Evolutionary conservation across 352 stramenopile genomes (phyloP), one percentile per base, ranked within the genome.

Genomic region (Phytophthora agathidicida): DNA sequence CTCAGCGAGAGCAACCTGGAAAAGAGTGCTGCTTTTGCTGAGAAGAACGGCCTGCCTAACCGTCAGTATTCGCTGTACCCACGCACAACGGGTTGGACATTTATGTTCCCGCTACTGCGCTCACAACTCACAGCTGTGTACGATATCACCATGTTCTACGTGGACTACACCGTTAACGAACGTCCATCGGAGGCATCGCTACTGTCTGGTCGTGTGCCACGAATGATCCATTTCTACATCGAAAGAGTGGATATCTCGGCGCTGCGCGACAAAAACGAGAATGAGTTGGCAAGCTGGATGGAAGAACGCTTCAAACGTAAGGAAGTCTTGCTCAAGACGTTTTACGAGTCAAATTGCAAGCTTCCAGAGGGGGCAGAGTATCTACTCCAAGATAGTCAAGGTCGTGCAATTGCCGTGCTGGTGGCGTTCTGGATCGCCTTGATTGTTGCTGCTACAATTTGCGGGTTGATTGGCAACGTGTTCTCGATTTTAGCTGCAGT

Each of bases 111-210:
- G 8, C 46, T 83, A 19, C 36, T 95, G 44, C 68, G 74, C 17
- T 60, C 60, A 13, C 60, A 89, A 23, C 62, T 94, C 2, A 71
- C 73, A 24, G 86, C 83, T 20, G 74, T 95, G 37, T 93, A 95
- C 59, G 85, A 94, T 52, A 58, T 92, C 22, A 94, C 82, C 13
- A 85, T 94, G 75, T 91, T 91, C 56, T 94, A 85, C 45, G 77
- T 91, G 27, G 85, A 94, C 59, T 73, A 85, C 44, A 50, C 65
- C 7, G 42, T 68, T 23, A 77, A 78, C 48, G 77, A 92, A 51
- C 80, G 82, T 20, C 82, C 85, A 43, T 90, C 79, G 17, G 85
- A 94, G 60, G 44, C 60, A n/a, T 75, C 75, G 19, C 65, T 94
- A 4, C 43, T 94, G 16, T 77, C 70, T 36, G 80, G 78, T 17